These are phyloP conservation scores for Geosiphon pyriformis DNA, from an alignment of 192 early-diverging fungal genomes.

Conservation along the genomic window DNA sequence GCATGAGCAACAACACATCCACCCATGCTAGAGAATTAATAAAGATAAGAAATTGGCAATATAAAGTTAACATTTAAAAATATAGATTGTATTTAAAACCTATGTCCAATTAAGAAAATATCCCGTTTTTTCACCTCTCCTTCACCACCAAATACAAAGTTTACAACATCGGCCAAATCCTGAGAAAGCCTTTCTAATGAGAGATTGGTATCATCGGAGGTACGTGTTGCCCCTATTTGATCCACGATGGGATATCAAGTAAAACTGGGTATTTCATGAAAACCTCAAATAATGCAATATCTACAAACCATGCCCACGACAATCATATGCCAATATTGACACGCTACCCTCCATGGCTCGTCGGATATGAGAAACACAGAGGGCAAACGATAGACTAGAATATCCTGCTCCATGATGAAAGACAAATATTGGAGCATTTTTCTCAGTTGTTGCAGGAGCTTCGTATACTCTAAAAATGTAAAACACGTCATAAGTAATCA, in stretches of 20 bases:
- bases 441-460: conserved; percentile 25
- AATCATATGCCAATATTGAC: conserved; percentile 59
- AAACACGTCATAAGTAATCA: not conserved
- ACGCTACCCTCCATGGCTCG: conserved; percentile 30
- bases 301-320: conserved; percentile 65
- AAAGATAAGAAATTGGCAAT: not conserved
- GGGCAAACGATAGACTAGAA: conserved; percentile 60
- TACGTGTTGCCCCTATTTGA: conserved; percentile 39
- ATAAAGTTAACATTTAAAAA: not conserved
- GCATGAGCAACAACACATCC: conserved; percentile 68
- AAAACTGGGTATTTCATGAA: not conserved
- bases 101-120: conserved; percentile 73
- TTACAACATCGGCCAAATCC: conserved; percentile 52
- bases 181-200: conserved; percentile 50
- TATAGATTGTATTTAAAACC: conserved; percentile 34
- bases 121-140: conserved; percentile 38
- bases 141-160: conserved; percentile 38
- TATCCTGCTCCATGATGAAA: conserved; percentile 81
- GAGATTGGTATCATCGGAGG: conserved; percentile 46
- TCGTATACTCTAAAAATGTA: conserved; percentile 45
- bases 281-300: not conserved
- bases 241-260: not conserved
- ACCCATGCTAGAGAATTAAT: conserved; percentile 56
- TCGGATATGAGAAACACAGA: conserved; percentile 50
- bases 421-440: conserved; percentile 58